Conservation (phyloP, 441 rosid genomes). For the Euphorbia celastroides region DNA sequence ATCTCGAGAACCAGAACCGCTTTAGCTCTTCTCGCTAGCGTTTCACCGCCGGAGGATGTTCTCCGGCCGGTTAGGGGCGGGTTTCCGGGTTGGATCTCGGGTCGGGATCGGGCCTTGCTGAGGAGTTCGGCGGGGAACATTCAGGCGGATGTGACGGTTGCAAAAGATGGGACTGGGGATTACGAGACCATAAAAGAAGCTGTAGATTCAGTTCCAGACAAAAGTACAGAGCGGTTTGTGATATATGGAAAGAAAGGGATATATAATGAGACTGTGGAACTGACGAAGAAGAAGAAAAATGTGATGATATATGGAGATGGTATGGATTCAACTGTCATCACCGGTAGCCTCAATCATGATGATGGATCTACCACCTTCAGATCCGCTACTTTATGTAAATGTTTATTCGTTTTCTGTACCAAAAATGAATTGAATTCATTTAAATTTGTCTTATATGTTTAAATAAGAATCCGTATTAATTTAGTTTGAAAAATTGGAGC, state of each 20-base stretch:
- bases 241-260: constrained; percentile 50
- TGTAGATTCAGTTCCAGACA: constrained; percentile 53
- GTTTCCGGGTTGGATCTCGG: constrained; percentile 8
- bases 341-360: constrained; percentile 49
- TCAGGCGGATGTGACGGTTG: constrained; percentile 52
- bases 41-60: neutral
- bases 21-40: constrained; percentile 6
- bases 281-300: constrained; percentile 59
- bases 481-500: no score
- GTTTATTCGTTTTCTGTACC: no score
- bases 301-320: constrained; percentile 76
- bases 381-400: constrained; percentile 73
- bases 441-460: no score
- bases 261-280: constrained; percentile 62
- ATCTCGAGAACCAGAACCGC: constrained; percentile 13
- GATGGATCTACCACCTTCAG: constrained; percentile 52
- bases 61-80: constrained; percentile 3
- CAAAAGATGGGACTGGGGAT: constrained; percentile 39
- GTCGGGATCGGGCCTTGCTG: neutral
- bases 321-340: constrained; percentile 60
- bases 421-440: no score
- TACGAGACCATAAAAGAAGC: constrained; percentile 61
- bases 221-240: constrained; percentile 37
- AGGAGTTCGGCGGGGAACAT: constrained; percentile 20
- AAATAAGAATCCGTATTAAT: no score